Percentiles rank a stretch among this genome's conserved stretches.
Conservation (phyloP, 306 rosid species). For the Trichosanthes truncata region DNA sequence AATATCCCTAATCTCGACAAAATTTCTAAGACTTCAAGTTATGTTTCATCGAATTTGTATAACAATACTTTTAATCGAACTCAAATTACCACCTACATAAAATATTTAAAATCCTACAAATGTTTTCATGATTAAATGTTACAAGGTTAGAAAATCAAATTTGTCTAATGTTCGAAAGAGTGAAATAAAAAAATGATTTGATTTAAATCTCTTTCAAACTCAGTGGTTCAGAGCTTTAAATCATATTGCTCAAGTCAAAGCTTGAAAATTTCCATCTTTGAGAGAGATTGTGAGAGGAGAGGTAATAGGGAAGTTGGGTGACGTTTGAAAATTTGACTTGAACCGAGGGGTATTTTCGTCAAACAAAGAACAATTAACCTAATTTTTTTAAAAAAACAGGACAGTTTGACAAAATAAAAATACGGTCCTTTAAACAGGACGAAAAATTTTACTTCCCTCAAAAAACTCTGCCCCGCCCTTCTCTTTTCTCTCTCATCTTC, state of each 20-base stretch:
- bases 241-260: background rate
- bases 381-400: background rate
- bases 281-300: background rate
- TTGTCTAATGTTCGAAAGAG: no score
- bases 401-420: conserved; percentile 2
- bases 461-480: conserved; percentile 1
- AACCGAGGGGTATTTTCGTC: background rate
- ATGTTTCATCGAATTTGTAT: no score
- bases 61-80: no score
- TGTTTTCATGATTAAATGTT: no score
- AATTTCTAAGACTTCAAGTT: no score
- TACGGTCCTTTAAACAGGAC: background rate
- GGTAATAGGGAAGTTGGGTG: background rate
- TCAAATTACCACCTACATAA: no score
- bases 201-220: background rate
- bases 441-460: background rate
- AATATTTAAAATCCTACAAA: no score
- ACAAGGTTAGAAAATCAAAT: background rate
- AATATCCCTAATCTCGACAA: no score
- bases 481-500: conserved; percentile 5
- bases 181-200: background rate
- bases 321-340: conserved; percentile 2
- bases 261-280: background rate
- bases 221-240: background rate
- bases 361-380: background rate